Base-by-base conservation (phyloP, 345 rosid genomes). In the Gossypium sturtianum region DNA sequence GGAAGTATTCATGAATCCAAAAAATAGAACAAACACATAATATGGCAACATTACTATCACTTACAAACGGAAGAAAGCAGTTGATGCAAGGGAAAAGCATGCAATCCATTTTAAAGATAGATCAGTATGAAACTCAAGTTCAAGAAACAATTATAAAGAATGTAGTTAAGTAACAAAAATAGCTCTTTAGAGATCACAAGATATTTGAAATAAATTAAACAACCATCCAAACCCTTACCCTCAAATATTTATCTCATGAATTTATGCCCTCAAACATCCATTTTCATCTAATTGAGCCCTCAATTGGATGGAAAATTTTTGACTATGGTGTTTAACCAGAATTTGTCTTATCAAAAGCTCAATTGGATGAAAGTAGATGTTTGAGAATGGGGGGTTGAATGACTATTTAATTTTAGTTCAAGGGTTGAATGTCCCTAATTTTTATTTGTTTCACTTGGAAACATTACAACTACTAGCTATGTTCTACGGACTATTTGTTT, bases 1-100 rank as follows among this genome's bases (percentile, higher is more conserved):
- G 75, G 9, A 54, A 78, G 62, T 65, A 77, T 38, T 77, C 84
- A 83, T 86, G 82, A 79, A 75, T 76, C 47, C 70, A 75, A 10
- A 75, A 72, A 59, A 61, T 79, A 22, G 66, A 74, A 34, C 66
- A 47, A 77, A 51, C 7, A 51, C 7, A 77, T 15, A 45, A 16
- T 27, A 49, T n/a, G 0, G 45, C 27, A 64, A 10, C 57, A n/a
- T 64, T 41, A 66, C 34, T 34, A 22, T 49, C 70, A 66, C 16
- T 51, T 15, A 66, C 38, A 25, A 22, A 57, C 20, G 25, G 38
- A 8, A 16, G 17, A 59, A 59, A 59, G 63, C 68, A 48, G 12
- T 38, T 70, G 62, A 48, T 65, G 47, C 27, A 71, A 71, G 71
- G 70, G 41, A 61, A 27, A 48, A 17, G 52, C 44, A 51, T 70